Evolutionary conservation across 352 stramenopile species (phyloP).

Genomic region (Phytopythium montanum): DNA sequence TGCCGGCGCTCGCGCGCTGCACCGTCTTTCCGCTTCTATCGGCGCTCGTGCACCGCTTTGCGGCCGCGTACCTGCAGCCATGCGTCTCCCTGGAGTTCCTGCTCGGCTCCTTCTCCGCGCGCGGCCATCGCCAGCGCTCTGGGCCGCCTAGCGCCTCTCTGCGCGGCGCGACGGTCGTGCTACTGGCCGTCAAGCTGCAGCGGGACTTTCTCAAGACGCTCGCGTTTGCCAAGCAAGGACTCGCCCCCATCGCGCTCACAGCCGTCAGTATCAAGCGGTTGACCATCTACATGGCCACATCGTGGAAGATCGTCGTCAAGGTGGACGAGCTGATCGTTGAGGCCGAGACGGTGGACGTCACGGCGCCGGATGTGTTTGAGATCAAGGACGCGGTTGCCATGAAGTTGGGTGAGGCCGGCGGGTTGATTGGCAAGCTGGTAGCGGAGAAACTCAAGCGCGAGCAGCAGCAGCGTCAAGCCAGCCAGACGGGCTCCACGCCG

Average conservation of each 20-base stretch:
- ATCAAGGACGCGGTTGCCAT: slow-evolving; percentile 48
- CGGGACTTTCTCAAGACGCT: slow-evolving; percentile 50
- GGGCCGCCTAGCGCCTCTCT: slow-evolving; percentile 16
- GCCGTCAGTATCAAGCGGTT: slow-evolving; percentile 38
- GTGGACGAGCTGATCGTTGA: slow-evolving; percentile 44
- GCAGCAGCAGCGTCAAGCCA: slow-evolving; percentile 24
- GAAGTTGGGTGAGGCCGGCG: slow-evolving; percentile 42
- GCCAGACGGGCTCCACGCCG: slow-evolving; percentile 11
- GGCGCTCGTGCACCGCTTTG: slow-evolving; percentile 48
- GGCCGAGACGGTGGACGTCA: slow-evolving; percentile 40
- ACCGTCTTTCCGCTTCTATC: slow-evolving; percentile 61
- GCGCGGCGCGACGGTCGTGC: slow-evolving; percentile 42
- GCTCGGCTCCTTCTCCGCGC: slow-evolving; percentile 43
- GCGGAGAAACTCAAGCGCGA: slow-evolving; percentile 34
- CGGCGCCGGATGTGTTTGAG: slow-evolving; percentile 33
- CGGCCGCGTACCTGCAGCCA: slow-evolving; percentile 44
- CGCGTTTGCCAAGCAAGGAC: slow-evolving; percentile 50
- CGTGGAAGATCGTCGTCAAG: slow-evolving; percentile 51
- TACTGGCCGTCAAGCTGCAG: slow-evolving; percentile 47
- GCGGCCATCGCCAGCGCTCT: slow-evolving; percentile 10
- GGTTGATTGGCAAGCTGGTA: slow-evolving; percentile 31
- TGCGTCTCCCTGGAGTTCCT: slow-evolving; percentile 46
- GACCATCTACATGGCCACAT: slow-evolving; percentile 41
- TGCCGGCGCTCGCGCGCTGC: slow-evolving; percentile 46
- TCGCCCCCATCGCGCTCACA: slow-evolving; percentile 40